These are phyloP conservation scores for Suhomyces sp. DNA, from an alignment of 805 yeast species.

Conservation along the genomic window DNA sequence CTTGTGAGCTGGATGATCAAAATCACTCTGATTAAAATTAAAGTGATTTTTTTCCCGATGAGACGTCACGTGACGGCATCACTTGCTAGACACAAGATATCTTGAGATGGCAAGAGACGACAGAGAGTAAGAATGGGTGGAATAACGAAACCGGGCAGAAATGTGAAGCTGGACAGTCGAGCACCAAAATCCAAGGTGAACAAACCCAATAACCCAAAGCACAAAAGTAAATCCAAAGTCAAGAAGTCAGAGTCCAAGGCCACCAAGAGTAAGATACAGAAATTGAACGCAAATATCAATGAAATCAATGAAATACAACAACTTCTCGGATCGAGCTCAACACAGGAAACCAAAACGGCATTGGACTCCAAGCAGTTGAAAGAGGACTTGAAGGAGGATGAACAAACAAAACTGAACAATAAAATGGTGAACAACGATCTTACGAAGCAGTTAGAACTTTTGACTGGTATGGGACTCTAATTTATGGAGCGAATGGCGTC, in stretches of 20 bases:
- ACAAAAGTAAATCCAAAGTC: background rate
- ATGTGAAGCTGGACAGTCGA: background rate
- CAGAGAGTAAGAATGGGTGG: background rate
- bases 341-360: slow-evolving; percentile 18
- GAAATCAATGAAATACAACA: slow-evolving; percentile 21
- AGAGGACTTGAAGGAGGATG: slow-evolving; percentile 40
- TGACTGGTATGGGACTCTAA: slow-evolving; percentile 38
- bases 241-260: slow-evolving; percentile 11
- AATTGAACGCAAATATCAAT: slow-evolving; percentile 28
- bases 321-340: slow-evolving; percentile 12
- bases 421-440: slow-evolving; percentile 41
- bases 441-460: slow-evolving; percentile 45
- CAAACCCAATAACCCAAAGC: background rate
- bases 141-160: background rate
- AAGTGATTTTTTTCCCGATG: background rate
- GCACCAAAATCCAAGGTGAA: background rate
- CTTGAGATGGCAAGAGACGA: background rate
- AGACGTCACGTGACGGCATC: background rate
- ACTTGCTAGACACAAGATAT: background rate
- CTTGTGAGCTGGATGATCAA: background rate
- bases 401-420: slow-evolving; percentile 23
- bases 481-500: background rate
- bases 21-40: background rate
- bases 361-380: slow-evolving; percentile 35
- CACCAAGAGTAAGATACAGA: slow-evolving; percentile 19